A percentile compares a stretch with the other conserved stretches of the same genome.
phyloP scores from a whole-genome alignment of 805 yeast genomes.

The Zygotorulaspora chibaensis region DNA sequence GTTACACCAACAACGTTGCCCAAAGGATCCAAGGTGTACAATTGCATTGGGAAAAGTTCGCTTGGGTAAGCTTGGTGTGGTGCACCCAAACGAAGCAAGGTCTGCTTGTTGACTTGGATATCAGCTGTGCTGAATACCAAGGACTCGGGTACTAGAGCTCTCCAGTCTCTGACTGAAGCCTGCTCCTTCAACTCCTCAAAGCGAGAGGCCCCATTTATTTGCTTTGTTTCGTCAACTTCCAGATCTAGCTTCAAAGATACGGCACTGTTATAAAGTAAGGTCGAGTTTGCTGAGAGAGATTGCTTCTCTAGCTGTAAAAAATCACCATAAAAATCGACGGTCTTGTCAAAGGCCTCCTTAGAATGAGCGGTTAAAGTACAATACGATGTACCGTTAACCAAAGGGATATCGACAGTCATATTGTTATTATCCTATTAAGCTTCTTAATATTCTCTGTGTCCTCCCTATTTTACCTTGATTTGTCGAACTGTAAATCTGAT shows the following conservation, averaged over 20 bases:
- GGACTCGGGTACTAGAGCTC: conserved; percentile 39
- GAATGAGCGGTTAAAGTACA: conserved; percentile 50
- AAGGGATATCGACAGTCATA: conserved; percentile 23
- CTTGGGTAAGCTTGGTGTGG: conserved; percentile 60
- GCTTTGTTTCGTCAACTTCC: conserved; percentile 19
- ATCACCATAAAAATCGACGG: conserved; percentile 50
- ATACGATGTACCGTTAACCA: conserved; percentile 52
- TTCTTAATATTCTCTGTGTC: conserved; percentile 2
- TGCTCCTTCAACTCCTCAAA: conserved; percentile 8
- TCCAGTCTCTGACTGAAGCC: conserved; percentile 40
- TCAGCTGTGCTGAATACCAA: conserved; percentile 34
- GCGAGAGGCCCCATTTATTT: conserved; percentile 7
- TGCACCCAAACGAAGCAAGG: conserved; percentile 24
- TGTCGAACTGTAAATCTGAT: too few species aligned
- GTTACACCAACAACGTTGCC: conserved; percentile 79
- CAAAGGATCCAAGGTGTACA: conserved; percentile 73
- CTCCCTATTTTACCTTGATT: neutral
- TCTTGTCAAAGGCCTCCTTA: conserved; percentile 39
- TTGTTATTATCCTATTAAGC: conserved; percentile 1
- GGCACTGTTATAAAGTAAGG: conserved; percentile 17
- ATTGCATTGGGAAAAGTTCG: conserved; percentile 66
- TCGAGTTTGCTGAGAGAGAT: conserved; percentile 7
- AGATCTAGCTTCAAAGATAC: conserved; percentile 29
- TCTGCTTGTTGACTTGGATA: conserved; percentile 23
- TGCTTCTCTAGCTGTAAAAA: conserved; percentile 18